A percentile compares a stretch with the other conserved stretches of the same genome.
These are phyloP conservation scores for Schizothecium vesticola DNA, from an alignment of 495 filamentous ascomycete species.

Conservation along the genomic window DNA sequence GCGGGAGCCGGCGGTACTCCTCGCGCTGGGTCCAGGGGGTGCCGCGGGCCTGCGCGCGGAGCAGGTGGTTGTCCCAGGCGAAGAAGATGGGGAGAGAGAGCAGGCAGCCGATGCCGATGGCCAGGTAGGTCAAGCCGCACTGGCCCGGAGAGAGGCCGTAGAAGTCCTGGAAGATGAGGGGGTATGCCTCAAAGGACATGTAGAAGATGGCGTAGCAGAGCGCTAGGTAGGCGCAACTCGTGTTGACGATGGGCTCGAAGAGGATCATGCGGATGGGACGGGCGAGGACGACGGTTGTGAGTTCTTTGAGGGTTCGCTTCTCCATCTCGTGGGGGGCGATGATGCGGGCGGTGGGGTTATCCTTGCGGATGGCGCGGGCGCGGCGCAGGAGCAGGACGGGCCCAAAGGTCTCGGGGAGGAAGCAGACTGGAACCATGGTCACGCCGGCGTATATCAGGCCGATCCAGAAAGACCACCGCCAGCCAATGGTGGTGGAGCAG, in stretches of 20 bases:
- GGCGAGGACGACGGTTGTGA: slow-evolving; percentile 35
- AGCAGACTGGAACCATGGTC: slow-evolving; percentile 41
- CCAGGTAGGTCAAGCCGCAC: slow-evolving; percentile 43
- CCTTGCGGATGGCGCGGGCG: slow-evolving; percentile 47
- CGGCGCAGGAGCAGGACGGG: slow-evolving; percentile 53
- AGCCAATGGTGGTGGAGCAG: slow-evolving; percentile 49
- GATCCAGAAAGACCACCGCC: slow-evolving; percentile 64
- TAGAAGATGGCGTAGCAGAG: slow-evolving; percentile 72
- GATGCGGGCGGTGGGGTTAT: slow-evolving; percentile 34
- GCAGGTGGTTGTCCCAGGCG: slow-evolving; percentile 32
- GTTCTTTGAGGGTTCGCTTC: slow-evolving; percentile 24
- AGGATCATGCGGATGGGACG: slow-evolving; percentile 40
- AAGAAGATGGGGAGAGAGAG: slow-evolving; percentile 51
- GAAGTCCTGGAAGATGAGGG: slow-evolving; percentile 54
- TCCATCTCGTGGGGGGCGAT: slow-evolving; percentile 35
- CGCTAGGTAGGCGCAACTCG: slow-evolving; percentile 62
- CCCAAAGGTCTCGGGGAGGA: slow-evolving; percentile 59
- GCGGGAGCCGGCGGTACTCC: slow-evolving; percentile 60
- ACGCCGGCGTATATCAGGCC: slow-evolving; percentile 52
- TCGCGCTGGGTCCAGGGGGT: slow-evolving; percentile 38
- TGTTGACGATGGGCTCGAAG: slow-evolving; percentile 47
- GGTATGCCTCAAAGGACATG: slow-evolving; percentile 65
- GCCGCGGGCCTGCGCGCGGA: slow-evolving; percentile 16
- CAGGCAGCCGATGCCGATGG: slow-evolving; percentile 40
- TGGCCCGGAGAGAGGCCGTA: slow-evolving; percentile 42